A percentile compares a stretch with the other conserved stretches of the same genome.
phyloP scores from a whole-genome alignment of 2,329 filamentous ascomycete genomes.

The Helicocarpus griseus region DNA sequence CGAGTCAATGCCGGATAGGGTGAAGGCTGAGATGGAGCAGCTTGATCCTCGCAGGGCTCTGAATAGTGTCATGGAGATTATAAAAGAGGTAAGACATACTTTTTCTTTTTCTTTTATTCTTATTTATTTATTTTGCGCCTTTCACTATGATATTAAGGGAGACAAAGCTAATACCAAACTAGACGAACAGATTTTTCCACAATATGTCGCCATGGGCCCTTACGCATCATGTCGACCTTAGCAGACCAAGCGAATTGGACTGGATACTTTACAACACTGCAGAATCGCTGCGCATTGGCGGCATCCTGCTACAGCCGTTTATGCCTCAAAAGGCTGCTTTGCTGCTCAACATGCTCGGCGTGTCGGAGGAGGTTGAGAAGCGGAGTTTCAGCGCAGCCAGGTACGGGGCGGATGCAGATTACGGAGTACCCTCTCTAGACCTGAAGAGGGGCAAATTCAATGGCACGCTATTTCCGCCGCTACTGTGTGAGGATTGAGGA shows the following conservation, averaged over 20 bases:
- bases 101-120: conserved; percentile 1
- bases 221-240: conserved; percentile 30
- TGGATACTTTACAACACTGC: conserved; percentile 58
- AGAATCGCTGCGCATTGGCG: conserved; percentile 68
- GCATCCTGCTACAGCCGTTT: conserved; percentile 81
- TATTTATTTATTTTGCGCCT: not conserved
- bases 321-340: conserved; percentile 69
- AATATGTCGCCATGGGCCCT: conserved; percentile 59
- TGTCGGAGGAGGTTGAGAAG: conserved; percentile 43
- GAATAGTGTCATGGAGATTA: conserved; percentile 51
- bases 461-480: conserved; percentile 44
- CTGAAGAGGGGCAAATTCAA: conserved; percentile 34
- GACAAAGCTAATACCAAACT: conserved; percentile 1
- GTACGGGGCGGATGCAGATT: conserved; percentile 56
- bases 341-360: conserved; percentile 69
- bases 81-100: conserved; percentile 45
- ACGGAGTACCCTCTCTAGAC: conserved; percentile 46
- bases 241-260: conserved; percentile 37
- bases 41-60: conserved; percentile 58
- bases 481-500: conserved; percentile 29
- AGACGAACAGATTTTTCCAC: conserved; percentile 61
- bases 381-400: conserved; percentile 55
- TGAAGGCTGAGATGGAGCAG: conserved; percentile 50
- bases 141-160: not conserved
- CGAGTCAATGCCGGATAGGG: conserved; percentile 28